Evolutionary conservation across 2,329 filamentous ascomycete species (phyloP), one percentile per base, ranked within the genome.

Genomic region (Aspergillus nomiae): DNA sequence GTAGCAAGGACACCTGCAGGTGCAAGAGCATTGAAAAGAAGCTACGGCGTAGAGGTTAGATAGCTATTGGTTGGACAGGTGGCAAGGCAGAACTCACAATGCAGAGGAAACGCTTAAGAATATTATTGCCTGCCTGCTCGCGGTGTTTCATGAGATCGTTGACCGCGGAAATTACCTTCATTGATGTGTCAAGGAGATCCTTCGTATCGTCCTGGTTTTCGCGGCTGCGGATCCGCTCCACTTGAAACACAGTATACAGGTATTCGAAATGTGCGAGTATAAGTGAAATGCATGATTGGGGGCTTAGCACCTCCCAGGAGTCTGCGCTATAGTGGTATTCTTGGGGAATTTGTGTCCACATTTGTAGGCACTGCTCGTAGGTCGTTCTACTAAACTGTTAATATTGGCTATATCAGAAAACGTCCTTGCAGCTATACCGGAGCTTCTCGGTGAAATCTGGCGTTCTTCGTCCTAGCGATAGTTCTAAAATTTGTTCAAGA

Each of bases 181-280:
- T 67, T 12, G 69, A 69, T 26, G 63, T 67, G 45, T 68, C 64
- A 21, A 71, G 63, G 48, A 70, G 56, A 58, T 67, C 67, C 24
- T 60, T 65, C 34, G 56, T 66, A n/a, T 61, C 59, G 43, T 58
- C 63, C n/a, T 56, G 21, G 38, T 63, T 64, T 41, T 70, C 66
- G n/a, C 64, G 65, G 24, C 64, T 67, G 19, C 68, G 66, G 32
- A 71, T 69, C 11, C 70, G 65, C 46, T 71, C 65, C 32, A 70
- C 61, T 46, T 71, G 69, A 38, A 70, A 68, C 0, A 71, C 63
- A 11, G 56, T 67, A 21, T 64, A 63, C 14, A 68, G 64, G 43
- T 69, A 70, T 36, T 70, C 70, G 24, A 68, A 61, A 30, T 67
- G 62, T n/a, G 68, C 64, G 12, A 70, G 50, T n/a, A 67, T 57